These are phyloP conservation scores for Coprinellus aureogranulatus DNA, from an alignment of 768 basidiomycete species.

Conservation along the genomic window DNA sequence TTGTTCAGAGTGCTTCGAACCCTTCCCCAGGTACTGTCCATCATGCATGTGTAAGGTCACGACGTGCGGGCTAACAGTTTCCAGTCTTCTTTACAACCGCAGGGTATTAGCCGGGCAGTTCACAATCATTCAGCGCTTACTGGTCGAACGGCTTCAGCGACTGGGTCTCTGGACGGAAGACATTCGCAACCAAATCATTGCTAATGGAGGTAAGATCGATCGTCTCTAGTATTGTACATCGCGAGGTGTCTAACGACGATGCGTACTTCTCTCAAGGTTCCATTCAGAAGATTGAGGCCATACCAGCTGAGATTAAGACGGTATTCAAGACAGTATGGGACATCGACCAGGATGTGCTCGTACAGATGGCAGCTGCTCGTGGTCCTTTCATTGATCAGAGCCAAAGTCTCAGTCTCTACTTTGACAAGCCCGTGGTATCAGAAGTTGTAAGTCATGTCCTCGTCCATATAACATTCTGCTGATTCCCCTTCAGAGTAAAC, in stretches of 20 bases:
- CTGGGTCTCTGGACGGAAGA: constrained; percentile 25
- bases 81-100: neutral
- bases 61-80: neutral
- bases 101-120: neutral
- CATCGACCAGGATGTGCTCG: neutral
- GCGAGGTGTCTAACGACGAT: neutral
- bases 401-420: neutral
- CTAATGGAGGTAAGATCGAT: neutral
- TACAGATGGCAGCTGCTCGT: neutral
- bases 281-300: neutral
- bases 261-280: neutral
- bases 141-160: neutral
- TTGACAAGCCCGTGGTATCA: too few species aligned
- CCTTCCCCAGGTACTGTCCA: constrained; percentile 19
- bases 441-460: too few species aligned
- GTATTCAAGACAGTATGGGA: neutral
- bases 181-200: neutral
- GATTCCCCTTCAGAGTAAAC: too few species aligned
- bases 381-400: neutral
- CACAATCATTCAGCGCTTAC: neutral
- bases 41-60: neutral
- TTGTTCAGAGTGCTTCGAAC: constrained; percentile 84
- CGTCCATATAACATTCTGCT: too few species aligned
- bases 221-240: neutral
- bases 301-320: neutral